These are phyloP conservation scores for Mortierella sp. DNA, from an alignment of 371 early-diverging fungal species.

Conservation along the genomic window DNA sequence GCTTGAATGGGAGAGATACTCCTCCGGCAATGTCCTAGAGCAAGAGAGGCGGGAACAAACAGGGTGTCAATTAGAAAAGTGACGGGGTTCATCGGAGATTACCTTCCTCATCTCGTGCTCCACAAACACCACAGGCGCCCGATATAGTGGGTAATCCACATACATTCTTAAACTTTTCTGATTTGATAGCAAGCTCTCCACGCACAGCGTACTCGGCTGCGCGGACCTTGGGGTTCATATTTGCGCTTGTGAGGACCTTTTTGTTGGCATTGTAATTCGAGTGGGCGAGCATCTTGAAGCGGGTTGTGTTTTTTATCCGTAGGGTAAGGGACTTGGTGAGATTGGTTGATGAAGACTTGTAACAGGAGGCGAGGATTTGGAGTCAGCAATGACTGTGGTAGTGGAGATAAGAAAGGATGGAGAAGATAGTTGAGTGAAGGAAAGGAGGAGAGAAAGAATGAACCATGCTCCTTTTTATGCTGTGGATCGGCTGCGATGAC, in stretches of 20 bases:
- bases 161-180: slow-evolving; percentile 85
- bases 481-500: too few species aligned
- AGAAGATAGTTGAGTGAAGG: too few species aligned
- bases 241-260: slow-evolving; percentile 72
- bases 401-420: too few species aligned
- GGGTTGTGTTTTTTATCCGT: too few species aligned
- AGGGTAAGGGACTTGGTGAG: too few species aligned
- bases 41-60: background rate
- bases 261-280: background rate
- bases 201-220: slow-evolving; percentile 96
- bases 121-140: too few species aligned
- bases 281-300: background rate
- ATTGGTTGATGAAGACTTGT: too few species aligned
- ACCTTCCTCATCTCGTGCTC: background rate
- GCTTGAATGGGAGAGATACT: slow-evolving; percentile 74
- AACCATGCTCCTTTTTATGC: too few species aligned
- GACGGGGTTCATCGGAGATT: background rate
- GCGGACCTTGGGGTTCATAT: slow-evolving; percentile 80
- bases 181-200: slow-evolving; percentile 94
- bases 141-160: background rate
- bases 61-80: background rate
- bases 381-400: too few species aligned
- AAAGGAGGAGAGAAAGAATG: too few species aligned
- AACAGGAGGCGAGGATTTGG: too few species aligned
- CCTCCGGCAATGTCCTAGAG: slow-evolving; percentile 61